Base-by-base conservation (phyloP, 371 early-diverging fungal species). In the Apophysomyces variabilis region DNA sequence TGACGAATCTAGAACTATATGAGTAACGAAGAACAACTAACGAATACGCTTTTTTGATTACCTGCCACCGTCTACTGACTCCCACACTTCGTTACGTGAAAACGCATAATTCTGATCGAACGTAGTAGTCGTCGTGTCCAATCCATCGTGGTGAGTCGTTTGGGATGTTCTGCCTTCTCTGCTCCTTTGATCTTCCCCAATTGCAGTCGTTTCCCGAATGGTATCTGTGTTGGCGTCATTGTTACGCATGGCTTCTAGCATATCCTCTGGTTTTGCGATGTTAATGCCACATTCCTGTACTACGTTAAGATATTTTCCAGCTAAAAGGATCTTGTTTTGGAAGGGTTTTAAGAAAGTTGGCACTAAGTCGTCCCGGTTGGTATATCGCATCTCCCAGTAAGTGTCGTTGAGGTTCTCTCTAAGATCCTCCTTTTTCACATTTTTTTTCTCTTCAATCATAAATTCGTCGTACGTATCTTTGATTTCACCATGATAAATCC, bases 251-350 rank as follows among this genome's bases (percentile, higher is more conserved):
- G 66, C 73, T 14, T 62, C 62, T 32, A 75, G 69, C 82, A 81
- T 81, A 16, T 78, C 77, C 45, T 78, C 76, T 5, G 80, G 76
- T 38, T 77, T 77, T 1, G 84, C 78, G 35, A 87, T 79, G 21
- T 72, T 83, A 8, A 88, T 87, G 58, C 92, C 92, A 71, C 96
- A 96, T 65, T 93, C 96, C 5, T 92, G 83, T 18, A 96, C 86
- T 1, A 96, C 96, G 71, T 97, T 97, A 64, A 96, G 77, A 68
- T 96, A 98, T 73, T 96, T 96, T 37, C 99, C 99, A 0, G 96
- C 93, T 36, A 90, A 74, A 65, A 97, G 72, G 41, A 98, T 91
- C 76, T 95, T 94, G 14, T 84, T 82, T 46, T 89, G 83, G 13
- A 87, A 82, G 5, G 90, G 87, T 13, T 85, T 87, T 26, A 98